A percentile compares a stretch with the other conserved stretches of the same genome.
These are phyloP conservation scores for Lumnitzera racemosa DNA, from an alignment of 345 rosid genomes.

Conservation along the genomic window DNA sequence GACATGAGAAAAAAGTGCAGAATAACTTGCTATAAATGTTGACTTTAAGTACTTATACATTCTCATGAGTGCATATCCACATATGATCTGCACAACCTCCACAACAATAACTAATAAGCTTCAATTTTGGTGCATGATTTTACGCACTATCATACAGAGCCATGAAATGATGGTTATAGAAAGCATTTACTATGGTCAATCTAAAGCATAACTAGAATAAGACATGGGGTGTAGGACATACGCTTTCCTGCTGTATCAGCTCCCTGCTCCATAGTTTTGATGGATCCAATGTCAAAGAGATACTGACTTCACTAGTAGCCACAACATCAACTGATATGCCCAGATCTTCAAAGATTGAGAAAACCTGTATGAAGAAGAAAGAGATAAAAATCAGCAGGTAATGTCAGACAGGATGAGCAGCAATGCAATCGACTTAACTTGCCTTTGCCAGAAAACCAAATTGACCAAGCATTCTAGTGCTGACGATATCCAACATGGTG, in stretches of 20 bases:
- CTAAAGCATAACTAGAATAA: not conserved
- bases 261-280: slow-evolving; percentile 98
- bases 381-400: not conserved
- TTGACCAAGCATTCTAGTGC: slow-evolving; percentile 99
- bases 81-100: too few species aligned
- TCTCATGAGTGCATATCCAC: too few species aligned
- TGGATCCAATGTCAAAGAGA: slow-evolving; percentile 93
- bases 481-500: slow-evolving; percentile 94
- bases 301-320: slow-evolving; percentile 98
- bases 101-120: too few species aligned
- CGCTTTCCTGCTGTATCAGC: slow-evolving; percentile 94
- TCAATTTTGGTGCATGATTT: too few species aligned
- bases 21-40: too few species aligned
- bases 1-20: too few species aligned
- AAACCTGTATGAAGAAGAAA: slow-evolving; percentile 42
- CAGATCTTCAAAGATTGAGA: slow-evolving; percentile 86
- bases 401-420: not conserved
- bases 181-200: too few species aligned
- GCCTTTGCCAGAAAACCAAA: slow-evolving; percentile 98
- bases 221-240: slow-evolving; percentile 11
- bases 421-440: slow-evolving; percentile 7
- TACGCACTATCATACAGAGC: too few species aligned
- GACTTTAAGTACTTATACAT: too few species aligned
- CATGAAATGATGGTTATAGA: too few species aligned
- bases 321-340: slow-evolving; percentile 98